Evolutionary conservation across 768 basidiomycete species (phyloP), one percentile per base, ranked within the genome.

Genomic region (Boletus subparvulus): DNA sequence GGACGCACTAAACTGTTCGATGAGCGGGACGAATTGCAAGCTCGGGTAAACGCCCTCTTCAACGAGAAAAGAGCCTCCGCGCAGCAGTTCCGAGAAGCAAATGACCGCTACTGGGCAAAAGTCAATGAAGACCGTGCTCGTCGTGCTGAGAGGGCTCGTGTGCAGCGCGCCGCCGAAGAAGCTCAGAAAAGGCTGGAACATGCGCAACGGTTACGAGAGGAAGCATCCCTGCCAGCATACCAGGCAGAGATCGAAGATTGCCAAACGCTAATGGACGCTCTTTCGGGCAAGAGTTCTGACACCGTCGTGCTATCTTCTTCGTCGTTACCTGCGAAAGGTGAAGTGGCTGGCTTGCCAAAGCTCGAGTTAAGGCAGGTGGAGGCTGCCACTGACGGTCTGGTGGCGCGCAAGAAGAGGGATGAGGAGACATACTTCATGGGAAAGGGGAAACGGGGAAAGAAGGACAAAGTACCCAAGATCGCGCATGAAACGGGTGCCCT

Each of bases 171-270:
- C 19, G 88, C 81, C 24, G 86, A 88, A 67, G 94, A 94, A 68
- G 80, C 84, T 32, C 80, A 83, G 66, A 93, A 90, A 78, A 88
- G 84, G 70, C 76, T 86, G 72, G 93, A 94, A 69, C 79, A 87
- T 56, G 87, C 84, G 11, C 83, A 89, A 62, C 87, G 85, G 39
- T 71, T 98, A 46, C 85, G 90, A 50, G 97, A 99, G 57, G 94
- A 98, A 69, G 97, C 97, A 24, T 84, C 86, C 56, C 67, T 80
- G 24, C 95, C 97, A 28, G 97, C 97, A 0, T 98, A 83, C 80
- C 91, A 92, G 66, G 80, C 85, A 51, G 85, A 98, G 70, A 94
- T 99, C 65, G 93, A 98, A 77, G 97, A 98, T 70, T 98, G 94
- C 76, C 88, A 92, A 68, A 96, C 90, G 4, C 84, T 97, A 61